Base-by-base conservation (phyloP, 108 stramenopile species). In the Cyclostephanos tholiformis region DNA sequence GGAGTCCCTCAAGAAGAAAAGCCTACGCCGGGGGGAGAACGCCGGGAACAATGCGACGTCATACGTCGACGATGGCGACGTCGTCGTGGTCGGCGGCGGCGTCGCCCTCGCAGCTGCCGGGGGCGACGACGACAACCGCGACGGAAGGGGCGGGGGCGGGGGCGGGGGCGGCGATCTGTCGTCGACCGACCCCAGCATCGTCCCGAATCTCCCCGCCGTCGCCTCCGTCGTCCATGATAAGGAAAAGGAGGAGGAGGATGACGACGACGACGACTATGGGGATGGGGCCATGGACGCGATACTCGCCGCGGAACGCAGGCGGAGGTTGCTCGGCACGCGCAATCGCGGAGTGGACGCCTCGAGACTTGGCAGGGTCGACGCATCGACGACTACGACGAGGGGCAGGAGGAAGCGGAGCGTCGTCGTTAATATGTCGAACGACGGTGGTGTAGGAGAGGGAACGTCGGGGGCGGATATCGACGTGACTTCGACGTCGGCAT, bases 301-400 rank as follows among this genome's bases (percentile, higher is more conserved):
- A 39, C 44, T 68, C 12, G 65, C 67, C 41, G 50, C 62, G 38
- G 77, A 83, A 46, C 77, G 77, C 17, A 57, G 77, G 22, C 57
- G 78, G 30, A 80, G 71, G 51, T 19, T 83, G 43, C 27, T 80
- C 25, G 35, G 57, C 7, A 6, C 49, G 20, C 46, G 74, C 63
- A 71, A 57, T 57, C 79, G 82, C 27, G 82, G 80, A 0, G 63
- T 80, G 5, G 80, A 80, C 62, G 60, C 80, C 0, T 41, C 79
- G 35, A 22, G 50, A 26, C 41, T 79, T 13, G 50, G 63, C 25
- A 59, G 72, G 39, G 41, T 7, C 11, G 41, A 41, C 41, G 11
- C 11, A 3, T 12, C 11, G 11, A 12, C 41, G 41, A 9, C 11
- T 0, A 12, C 6, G 11, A 10, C 41, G 14, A 14, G 3, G 44